Percentiles rank a stretch among this genome's conserved stretches.
Evolutionary conservation across 2,329 filamentous ascomycete genomes (phyloP).

Genomic region (Fusarium temperatum): DNA sequence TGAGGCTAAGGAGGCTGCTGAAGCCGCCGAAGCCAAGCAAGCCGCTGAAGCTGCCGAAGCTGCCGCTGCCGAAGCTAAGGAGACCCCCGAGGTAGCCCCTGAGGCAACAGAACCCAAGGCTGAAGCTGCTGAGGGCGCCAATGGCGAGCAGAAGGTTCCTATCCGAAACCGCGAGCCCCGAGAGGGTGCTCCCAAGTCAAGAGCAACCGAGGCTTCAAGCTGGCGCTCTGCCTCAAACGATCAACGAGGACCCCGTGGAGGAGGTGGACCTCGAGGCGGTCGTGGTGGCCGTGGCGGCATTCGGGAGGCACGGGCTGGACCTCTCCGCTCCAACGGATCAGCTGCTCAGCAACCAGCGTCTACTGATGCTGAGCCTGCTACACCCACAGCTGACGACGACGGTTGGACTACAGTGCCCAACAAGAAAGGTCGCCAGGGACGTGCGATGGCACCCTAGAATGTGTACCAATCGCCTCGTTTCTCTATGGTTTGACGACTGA

Average conservation of each 20-base stretch:
- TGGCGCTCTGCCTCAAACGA: conserved; percentile 66
- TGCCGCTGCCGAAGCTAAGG: conserved; percentile 41
- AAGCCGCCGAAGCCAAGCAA: conserved; percentile 41
- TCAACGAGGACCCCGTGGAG: conserved; percentile 58
- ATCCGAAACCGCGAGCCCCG: conserved; percentile 51
- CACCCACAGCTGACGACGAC: conserved; percentile 62
- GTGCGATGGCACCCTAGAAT: conserved; percentile 43
- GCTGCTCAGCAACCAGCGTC: conserved; percentile 50
- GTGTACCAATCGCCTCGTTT: conserved; percentile 50
- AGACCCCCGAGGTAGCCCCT: conserved; percentile 40
- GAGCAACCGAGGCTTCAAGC: conserved; percentile 66
- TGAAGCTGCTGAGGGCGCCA: conserved; percentile 34
- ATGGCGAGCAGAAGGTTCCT: conserved; percentile 60
- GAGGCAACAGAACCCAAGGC: conserved; percentile 37
- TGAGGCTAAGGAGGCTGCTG: conserved; percentile 43
- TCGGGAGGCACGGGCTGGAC: conserved; percentile 52
- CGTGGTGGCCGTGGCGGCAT: conserved; percentile 52
- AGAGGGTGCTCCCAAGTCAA: conserved; percentile 58
- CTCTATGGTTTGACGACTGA: conserved; percentile 49
- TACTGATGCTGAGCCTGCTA: conserved; percentile 45
- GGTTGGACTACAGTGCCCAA: conserved; percentile 69
- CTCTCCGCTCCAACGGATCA: conserved; percentile 60
- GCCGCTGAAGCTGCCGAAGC: conserved; percentile 45
- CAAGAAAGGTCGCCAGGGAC: conserved; percentile 51
- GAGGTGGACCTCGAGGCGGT: conserved; percentile 56